Conservation (phyloP, 345 rosid species). For the Brassica incana region DNA sequence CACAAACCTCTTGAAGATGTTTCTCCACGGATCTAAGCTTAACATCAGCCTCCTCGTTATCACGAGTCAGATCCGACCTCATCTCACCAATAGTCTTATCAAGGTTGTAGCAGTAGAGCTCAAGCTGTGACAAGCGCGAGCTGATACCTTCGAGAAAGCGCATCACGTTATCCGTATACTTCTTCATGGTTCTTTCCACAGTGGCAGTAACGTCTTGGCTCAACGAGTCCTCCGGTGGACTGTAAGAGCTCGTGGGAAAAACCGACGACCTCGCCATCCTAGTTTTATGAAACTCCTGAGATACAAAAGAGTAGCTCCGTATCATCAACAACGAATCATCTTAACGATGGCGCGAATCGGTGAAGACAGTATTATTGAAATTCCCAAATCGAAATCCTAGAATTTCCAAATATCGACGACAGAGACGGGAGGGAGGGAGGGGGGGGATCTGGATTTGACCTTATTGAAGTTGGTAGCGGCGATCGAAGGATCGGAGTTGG, state of each 20-base stretch:
- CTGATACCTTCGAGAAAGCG: slow-evolving; percentile 97
- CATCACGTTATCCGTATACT: slow-evolving; percentile 70
- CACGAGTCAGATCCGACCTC: slow-evolving; percentile 74
- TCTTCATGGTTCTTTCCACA: slow-evolving; percentile 83
- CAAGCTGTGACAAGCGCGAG: slow-evolving; percentile 91
- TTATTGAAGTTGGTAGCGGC: slow-evolving; percentile 38
- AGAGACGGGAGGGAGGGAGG: neutral
- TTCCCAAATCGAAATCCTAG: slow-evolving; percentile 13
- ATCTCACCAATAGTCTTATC: slow-evolving; percentile 95
- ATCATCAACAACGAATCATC: neutral
- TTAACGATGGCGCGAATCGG: neutral
- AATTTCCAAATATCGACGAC: neutral
- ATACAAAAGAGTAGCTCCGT: slow-evolving; percentile 3
- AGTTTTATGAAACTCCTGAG: slow-evolving; percentile 76
- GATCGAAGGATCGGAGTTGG: slow-evolving; percentile 58
- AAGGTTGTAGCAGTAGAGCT: slow-evolving; percentile 85
- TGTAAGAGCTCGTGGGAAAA: slow-evolving; percentile 61
- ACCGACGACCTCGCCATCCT: slow-evolving; percentile 67
- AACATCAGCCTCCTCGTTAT: slow-evolving; percentile 65
- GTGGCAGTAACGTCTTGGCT: slow-evolving; percentile 58
- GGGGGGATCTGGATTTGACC: slow-evolving; percentile 5
- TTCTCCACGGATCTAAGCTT: slow-evolving; percentile 91
- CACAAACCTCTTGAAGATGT: slow-evolving; percentile 85
- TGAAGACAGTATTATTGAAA: neutral
- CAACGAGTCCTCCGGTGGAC: slow-evolving; percentile 81